A percentile compares a stretch with the other conserved stretches of the same genome.
Conservation (phyloP, 1,139 yeast genomes). For the Magnusiomyces fungicola region DNA sequence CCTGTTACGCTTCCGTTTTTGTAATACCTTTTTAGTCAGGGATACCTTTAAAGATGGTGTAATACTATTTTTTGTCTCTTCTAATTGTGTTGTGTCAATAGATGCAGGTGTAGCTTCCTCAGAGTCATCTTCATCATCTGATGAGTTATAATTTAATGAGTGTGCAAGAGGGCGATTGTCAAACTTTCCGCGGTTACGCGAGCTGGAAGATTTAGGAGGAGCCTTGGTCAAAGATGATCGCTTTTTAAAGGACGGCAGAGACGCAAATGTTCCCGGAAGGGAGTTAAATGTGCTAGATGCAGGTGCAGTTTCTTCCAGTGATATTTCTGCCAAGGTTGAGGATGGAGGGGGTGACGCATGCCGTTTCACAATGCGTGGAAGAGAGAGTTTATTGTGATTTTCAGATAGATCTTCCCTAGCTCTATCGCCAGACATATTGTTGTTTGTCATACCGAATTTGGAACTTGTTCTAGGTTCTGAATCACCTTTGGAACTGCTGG, state of each 20-base stretch:
- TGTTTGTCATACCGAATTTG: no score
- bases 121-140: constrained; percentile 37
- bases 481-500: no score
- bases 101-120: constrained; percentile 3
- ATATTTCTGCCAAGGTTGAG: neutral
- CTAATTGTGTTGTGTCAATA: constrained; percentile 25
- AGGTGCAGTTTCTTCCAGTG: constrained; percentile 2
- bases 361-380: no score
- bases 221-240: no score
- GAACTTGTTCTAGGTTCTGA: no score
- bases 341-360: neutral
- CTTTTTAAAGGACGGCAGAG: constrained; percentile 46
- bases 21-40: neutral
- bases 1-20: constrained; percentile 19
- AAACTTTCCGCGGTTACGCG: no score
- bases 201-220: no score
- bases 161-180: constrained; percentile 71
- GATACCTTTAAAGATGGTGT: neutral
- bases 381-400: no score
- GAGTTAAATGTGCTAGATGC: constrained; percentile 1
- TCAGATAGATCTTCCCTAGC: no score
- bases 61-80: neutral
- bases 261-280: constrained; percentile 19
- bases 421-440: no score
- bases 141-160: constrained; percentile 49